Evolutionary conservation across 1,139 yeast species (phyloP), one percentile per base, ranked within the genome.

Genomic region (Nakaseomyces uthaithaninus): DNA sequence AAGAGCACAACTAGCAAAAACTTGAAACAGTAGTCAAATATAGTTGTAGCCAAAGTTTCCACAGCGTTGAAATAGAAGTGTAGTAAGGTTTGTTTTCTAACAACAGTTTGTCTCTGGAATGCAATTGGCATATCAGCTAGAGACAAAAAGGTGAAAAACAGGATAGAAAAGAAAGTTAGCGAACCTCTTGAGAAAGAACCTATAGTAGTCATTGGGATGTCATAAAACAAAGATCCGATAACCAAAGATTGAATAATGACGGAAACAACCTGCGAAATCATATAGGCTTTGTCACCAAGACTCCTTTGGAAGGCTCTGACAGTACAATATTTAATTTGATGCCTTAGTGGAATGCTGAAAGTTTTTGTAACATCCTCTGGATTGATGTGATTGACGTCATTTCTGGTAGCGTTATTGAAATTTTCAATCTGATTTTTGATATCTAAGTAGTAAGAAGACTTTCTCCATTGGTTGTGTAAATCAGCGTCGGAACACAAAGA

Each of bases 391-490:
- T 31, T 27, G 37, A 16, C 22, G 47, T 74, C 46, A 64, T 65
- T 4, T 46, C 46, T 37, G n/a, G 12, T 22, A 11, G 16, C n/a
- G 22, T 14, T 22, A 25, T 28, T 28, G 17, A 37, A 28, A 4
- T 11, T 11, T 8, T 16, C n/a, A 12, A 31, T 31, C 14, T 25
- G 33, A 44, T 65, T 67, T 50, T 74, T 72, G 31, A 72, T 74
- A 20, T 62, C 64, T 22, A 28, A 71, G 65, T 45, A 42, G 54
- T 54, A 54, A 2, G 68, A 62, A 3, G 87, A 77, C n/a, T 64
- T 60, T 42, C 65, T 66, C 93, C 93, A 83, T 51, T 68, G 67
- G 4, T 63, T 62, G 44, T 76, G 77, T 55, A 83, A 79, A 53
- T 82, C 91, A 37, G 64, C 66, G 8, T 86, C 73, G 10, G 31